These are phyloP conservation scores for Salix exigua DNA, from an alignment of 345 rosid genomes.

Conservation along the genomic window DNA sequence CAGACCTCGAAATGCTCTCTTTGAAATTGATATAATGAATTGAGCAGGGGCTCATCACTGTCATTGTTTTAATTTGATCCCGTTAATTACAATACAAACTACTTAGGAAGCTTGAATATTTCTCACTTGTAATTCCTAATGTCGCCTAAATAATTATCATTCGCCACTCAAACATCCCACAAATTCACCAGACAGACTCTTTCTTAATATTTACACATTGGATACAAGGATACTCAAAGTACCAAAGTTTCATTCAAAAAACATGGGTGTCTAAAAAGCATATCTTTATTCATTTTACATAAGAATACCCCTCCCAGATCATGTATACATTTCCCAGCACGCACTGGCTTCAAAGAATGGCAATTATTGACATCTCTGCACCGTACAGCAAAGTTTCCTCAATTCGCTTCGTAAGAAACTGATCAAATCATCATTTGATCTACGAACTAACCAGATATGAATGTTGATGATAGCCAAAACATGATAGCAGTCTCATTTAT, in stretches of 20 bases:
- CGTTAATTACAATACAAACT: background rate
- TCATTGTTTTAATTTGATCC: background rate
- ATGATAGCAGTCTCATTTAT: background rate
- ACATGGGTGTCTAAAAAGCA: background rate
- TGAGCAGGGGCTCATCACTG: background rate
- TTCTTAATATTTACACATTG: background rate
- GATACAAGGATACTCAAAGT: background rate
- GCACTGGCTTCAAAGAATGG: background rate
- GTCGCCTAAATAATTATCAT: background rate
- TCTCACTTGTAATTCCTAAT: background rate
- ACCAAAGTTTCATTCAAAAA: background rate
- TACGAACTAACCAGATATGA: background rate
- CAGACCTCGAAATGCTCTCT: background rate
- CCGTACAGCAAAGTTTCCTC: background rate
- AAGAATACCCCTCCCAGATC: background rate
- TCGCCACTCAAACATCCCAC: background rate
- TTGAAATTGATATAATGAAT: background rate
- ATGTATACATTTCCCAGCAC: background rate
- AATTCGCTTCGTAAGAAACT: background rate
- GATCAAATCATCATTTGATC: background rate
- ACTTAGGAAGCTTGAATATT: background rate
- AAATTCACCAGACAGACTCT: background rate
- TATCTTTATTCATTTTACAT: too few species aligned
- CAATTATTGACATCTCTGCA: background rate
- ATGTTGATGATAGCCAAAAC: background rate